Evolutionary conservation across 805 yeast species (phyloP), one percentile per base, ranked within the genome.

Genomic region (Zygoascus biomembranicola): DNA sequence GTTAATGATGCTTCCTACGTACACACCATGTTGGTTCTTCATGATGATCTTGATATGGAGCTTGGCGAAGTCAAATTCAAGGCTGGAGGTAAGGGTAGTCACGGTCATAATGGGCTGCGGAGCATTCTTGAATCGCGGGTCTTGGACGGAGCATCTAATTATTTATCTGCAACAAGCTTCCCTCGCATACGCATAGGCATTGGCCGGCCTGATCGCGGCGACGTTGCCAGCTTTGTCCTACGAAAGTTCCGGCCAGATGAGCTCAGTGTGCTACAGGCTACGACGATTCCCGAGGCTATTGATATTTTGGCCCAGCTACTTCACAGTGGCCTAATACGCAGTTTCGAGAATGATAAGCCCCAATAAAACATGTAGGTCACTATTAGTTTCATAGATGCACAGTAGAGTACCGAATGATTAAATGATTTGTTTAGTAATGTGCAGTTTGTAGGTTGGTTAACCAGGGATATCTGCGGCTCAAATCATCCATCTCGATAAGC

Each of bases 51-150:
- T 46, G 84, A 81, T 55, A 64, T 82, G 13, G 78, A 77, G 0
- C 59, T 82, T 2, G 97, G 97, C 0, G 77, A 79, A 51, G 71
- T 82, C 19, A 85, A 85, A 61, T 65, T 85, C 1, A 73, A 92
- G 47, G 72, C 70, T 16, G 82, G 81, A 13, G 77, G 80, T 1
- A 73, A 84, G 0, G 78, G 87, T 44, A 75, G 82, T 14, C 73
- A 94, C 46, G 97, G 96, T 0, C 98, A 90, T 62, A 89, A 88
- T 63, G 97, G 97, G 0, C 72, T 90, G 28, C 76, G 77, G 56
- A 79, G 85, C 43, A 76, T 90, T 2, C 76, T 45, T 83, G 84
- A 0, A 63, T 57, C 28, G 8, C 39, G 41, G 23, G 41, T 32
- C 8, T 32, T 46, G 41, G 49, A 46, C 10, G 8, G n/a, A 10